Conservation (phyloP, 169 alveolate species). For the Blepharisma undulans region DNA sequence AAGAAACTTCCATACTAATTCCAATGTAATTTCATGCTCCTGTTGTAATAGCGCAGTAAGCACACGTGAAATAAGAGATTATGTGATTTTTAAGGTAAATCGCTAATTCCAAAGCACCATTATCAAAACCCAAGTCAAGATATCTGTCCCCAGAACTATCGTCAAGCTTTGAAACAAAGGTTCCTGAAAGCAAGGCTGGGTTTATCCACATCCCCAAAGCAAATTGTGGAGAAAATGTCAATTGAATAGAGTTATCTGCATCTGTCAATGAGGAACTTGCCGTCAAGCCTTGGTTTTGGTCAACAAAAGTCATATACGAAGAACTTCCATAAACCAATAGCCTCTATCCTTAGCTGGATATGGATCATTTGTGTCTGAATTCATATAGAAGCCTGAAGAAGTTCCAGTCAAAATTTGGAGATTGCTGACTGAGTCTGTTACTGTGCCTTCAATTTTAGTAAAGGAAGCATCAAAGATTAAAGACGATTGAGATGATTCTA, state of each 20-base stretch:
- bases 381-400: not conserved
- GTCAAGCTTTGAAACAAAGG: not conserved
- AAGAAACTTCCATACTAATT: too few relatives aligned
- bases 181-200: not conserved
- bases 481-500: not conserved
- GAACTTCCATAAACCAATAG: conserved; percentile 5
- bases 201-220: not conserved
- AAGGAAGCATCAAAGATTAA: not conserved
- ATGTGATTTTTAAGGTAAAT: not conserved
- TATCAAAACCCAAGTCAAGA: too few relatives aligned
- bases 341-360: conserved; percentile 19
- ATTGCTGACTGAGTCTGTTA: not conserved
- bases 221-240: not conserved
- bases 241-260: not conserved
- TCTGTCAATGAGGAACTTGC: too few relatives aligned
- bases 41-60: not conserved
- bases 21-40: not conserved
- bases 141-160: too few relatives aligned
- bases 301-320: not conserved
- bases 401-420: not conserved
- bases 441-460: conserved; percentile 10
- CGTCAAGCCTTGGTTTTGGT: too few relatives aligned
- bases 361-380: not conserved
- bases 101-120: not conserved
- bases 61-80: not conserved